Evolutionary conservation across 306 rosid genomes (phyloP), one percentile per base, ranked within the genome.

Genomic region (Quercus mongolica): DNA sequence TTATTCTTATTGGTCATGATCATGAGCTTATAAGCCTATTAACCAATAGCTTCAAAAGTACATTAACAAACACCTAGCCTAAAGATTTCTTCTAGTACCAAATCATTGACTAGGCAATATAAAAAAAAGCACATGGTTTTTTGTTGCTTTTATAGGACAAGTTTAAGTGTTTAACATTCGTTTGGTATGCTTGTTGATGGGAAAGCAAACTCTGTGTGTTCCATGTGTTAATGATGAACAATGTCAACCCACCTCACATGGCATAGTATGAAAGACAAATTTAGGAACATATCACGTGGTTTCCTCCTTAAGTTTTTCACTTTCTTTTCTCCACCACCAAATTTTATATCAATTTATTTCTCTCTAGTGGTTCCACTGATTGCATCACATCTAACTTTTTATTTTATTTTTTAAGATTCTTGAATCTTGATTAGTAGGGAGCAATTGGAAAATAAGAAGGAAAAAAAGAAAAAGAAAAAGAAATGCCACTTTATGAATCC

Each of bases 281-380:
- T 41, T 21, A 23, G 23, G 25, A 76, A 78, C 90, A 81, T 69
- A 2, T 46, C 88, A 84, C 67, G 85, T 84, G 90, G 19, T 76
- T 78, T 35, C 82, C 74, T 78, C 19, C 44, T 46, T 23, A 67
- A 49, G 68, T 74, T 71, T 38, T 72, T 21, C 71, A 9, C 61
- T 71, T 74, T 80, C 61, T 71, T 74, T 80, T 74, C 74, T 59
- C 51, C 49, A 1, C 30, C 65, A 19, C 67, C 5, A 26, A 2
- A 64, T 28, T 30, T 18, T 31, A 3, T 19, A 67, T 15, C 6
- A 18, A 0, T 28, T 6, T 2, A 18, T 26, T 3, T 15, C 69
- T 44, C 69, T 62, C 33, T 59, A 4, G 4, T 68, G 65, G n/a
- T 58, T 35, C 46, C 73, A 74, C 38, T 23, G 55, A 33, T 69